Evolutionary conservation across 164 flowering plant species (phyloP).

Genomic region (Aristolochia fimbriata): DNA sequence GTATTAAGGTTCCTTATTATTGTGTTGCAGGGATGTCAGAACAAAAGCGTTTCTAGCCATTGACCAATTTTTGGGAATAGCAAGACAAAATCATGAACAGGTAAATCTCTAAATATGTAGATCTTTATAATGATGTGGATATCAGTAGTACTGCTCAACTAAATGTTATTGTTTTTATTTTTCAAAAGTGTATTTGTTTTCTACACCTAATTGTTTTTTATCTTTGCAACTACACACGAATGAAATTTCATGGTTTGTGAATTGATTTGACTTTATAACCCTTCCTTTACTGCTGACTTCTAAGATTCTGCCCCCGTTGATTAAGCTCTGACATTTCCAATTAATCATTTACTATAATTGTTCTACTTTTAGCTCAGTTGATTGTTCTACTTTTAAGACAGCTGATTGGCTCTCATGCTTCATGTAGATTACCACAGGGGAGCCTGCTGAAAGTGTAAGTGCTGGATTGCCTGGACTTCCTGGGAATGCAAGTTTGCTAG

Average conservation of each 20-base stretch:
- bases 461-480: constrained; percentile 45
- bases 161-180: too few species aligned
- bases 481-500: constrained; percentile 89
- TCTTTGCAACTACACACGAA: too few species aligned
- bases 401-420: neutral
- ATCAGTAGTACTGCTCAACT: too few species aligned
- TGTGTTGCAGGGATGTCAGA: constrained; percentile 70
- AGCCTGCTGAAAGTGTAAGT: constrained; percentile 29
- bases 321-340: neutral
- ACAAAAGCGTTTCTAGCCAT: constrained; percentile 90
- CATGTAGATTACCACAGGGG: constrained; percentile 47
- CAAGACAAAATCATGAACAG: constrained; percentile 74
- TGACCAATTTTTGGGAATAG: constrained; percentile 87
- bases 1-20: neutral
- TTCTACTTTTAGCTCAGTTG: neutral
- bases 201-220: too few species aligned
- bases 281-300: too few species aligned
- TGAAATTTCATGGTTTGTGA: too few species aligned
- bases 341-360: neutral
- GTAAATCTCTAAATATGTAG: constrained; percentile 21
- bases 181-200: too few species aligned
- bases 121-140: too few species aligned
- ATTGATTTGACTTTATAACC: too few species aligned
- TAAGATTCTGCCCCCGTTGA: too few species aligned
- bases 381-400: neutral